Conservation (phyloP, 495 filamentous ascomycete genomes). For the Penicillium goetzii region DNA sequence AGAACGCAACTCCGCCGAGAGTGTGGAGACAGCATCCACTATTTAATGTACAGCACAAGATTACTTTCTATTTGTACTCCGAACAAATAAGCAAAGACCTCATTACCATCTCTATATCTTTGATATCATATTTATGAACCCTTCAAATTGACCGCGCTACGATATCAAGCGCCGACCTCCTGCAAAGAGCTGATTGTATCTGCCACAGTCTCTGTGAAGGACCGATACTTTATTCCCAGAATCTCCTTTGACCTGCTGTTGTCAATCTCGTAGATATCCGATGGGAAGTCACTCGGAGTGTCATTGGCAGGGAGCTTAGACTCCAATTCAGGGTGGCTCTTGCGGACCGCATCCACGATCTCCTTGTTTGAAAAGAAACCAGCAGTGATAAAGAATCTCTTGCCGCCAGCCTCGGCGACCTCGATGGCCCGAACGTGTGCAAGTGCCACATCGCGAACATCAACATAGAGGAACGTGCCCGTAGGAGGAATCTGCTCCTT, state of each 20-base stretch:
- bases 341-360: slow-evolving; percentile 63
- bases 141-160: background rate
- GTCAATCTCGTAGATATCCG: slow-evolving; percentile 50
- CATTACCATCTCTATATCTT: background rate
- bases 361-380: slow-evolving; percentile 69
- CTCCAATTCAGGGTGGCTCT: slow-evolving; percentile 67
- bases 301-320: slow-evolving; percentile 60
- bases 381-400: slow-evolving; percentile 71
- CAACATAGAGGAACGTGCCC: slow-evolving; percentile 61
- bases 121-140: background rate
- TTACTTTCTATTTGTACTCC: background rate
- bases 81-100: background rate
- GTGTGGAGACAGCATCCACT: background rate
- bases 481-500: slow-evolving; percentile 65
- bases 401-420: slow-evolving; percentile 63
- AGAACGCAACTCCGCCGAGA: slow-evolving; percentile 12
- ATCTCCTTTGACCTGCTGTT: slow-evolving; percentile 59
- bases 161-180: slow-evolving; percentile 44
- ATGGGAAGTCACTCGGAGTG: slow-evolving; percentile 40
- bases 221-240: slow-evolving; percentile 60
- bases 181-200: slow-evolving; percentile 60
- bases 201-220: slow-evolving; percentile 57
- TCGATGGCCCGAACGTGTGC: slow-evolving; percentile 75
- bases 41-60: background rate
- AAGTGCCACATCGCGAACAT: slow-evolving; percentile 71